phyloP scores from a whole-genome alignment of 208 protist species.

The Leishmania major region DNA sequence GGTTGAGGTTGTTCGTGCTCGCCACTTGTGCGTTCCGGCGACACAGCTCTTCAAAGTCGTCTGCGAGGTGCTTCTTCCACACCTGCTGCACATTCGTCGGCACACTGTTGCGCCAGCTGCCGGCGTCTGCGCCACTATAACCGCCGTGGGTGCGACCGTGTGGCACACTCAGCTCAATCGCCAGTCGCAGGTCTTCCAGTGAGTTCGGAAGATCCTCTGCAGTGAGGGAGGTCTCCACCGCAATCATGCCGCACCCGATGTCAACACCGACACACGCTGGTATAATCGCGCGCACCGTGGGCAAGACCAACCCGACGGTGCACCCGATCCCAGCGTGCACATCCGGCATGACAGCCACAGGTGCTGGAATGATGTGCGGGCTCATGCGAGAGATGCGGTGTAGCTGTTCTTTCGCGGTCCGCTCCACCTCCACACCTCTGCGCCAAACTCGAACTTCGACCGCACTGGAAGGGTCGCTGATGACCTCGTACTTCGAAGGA shows the following conservation, averaged over 20 bases:
- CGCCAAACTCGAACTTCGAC: constrained; percentile 70
- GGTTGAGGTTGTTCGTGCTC: constrained; percentile 76
- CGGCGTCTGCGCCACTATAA: constrained; percentile 49
- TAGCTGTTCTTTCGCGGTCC: constrained; percentile 58
- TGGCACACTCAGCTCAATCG: constrained; percentile 76
- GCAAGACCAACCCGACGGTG: constrained; percentile 88
- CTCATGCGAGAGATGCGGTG: constrained; percentile 52
- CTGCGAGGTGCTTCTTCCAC: constrained; percentile 65
- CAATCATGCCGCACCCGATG: constrained; percentile 93
- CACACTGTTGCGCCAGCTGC: constrained; percentile 62
- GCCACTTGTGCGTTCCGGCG: constrained; percentile 44
- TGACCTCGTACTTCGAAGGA: constrained; percentile 25
- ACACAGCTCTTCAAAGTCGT: constrained; percentile 71
- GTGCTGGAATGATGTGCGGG: constrained; percentile 55
- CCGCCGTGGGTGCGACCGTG: constrained; percentile 84
- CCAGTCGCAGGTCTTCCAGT: constrained; percentile 65
- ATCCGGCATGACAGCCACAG: constrained; percentile 90
- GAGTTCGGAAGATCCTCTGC: constrained; percentile 65
- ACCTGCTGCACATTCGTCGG: constrained; percentile 46
- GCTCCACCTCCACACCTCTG: constrained; percentile 64
- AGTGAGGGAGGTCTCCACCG: constrained; percentile 68
- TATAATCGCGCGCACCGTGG: constrained; percentile 78
- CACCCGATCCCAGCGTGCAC: constrained; percentile 85
- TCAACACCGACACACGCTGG: constrained; percentile 89
- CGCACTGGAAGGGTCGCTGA: constrained; percentile 30